Evolutionary conservation across 495 filamentous ascomycete genomes (phyloP).

Genomic region (Aspergillus kassunensis): DNA sequence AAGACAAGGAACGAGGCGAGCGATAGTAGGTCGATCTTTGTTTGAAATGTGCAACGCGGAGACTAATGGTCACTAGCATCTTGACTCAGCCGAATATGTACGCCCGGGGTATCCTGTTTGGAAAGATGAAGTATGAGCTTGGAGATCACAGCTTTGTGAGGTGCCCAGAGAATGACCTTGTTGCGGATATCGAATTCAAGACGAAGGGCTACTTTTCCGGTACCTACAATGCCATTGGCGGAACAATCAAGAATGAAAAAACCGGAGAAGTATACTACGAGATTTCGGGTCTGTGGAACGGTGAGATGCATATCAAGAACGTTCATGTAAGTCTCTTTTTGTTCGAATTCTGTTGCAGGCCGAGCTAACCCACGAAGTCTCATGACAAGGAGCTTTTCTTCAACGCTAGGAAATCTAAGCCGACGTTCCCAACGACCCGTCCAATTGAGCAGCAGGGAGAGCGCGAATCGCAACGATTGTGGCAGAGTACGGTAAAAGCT

Average conservation of each 20-base stretch:
- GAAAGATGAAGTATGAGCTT: conserved; percentile 99
- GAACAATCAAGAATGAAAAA: conserved; percentile 83
- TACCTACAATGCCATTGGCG: conserved; percentile 93
- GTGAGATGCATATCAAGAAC: conserved; percentile 87
- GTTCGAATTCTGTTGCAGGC: background rate
- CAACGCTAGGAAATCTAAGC: conserved; percentile 71
- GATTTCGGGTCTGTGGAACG: conserved; percentile 87
- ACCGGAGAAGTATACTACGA: conserved; percentile 85
- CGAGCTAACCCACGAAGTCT: conserved; percentile 51
- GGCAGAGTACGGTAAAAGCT: conserved; percentile 74
- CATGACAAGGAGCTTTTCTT: conserved; percentile 86
- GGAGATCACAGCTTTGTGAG: conserved; percentile 94
- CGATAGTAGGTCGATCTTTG: conserved; percentile 69
- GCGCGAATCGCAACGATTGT: conserved; percentile 84
- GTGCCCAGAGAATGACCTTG: conserved; percentile 80
- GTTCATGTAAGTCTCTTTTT: conserved; percentile 54
- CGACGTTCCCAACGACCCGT: conserved; percentile 69
- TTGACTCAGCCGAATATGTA: conserved; percentile 99
- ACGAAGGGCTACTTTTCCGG: conserved; percentile 97
- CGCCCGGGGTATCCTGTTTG: conserved; percentile 92
- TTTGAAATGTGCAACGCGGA: background rate
- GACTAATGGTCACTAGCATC: conserved; percentile 48
- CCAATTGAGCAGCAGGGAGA: conserved; percentile 84
- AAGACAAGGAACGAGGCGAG: conserved; percentile 61
- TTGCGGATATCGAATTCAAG: conserved; percentile 97